These are phyloP conservation scores for Mycothermus thermophilus DNA, from an alignment of 495 filamentous ascomycete genomes.

Conservation along the genomic window DNA sequence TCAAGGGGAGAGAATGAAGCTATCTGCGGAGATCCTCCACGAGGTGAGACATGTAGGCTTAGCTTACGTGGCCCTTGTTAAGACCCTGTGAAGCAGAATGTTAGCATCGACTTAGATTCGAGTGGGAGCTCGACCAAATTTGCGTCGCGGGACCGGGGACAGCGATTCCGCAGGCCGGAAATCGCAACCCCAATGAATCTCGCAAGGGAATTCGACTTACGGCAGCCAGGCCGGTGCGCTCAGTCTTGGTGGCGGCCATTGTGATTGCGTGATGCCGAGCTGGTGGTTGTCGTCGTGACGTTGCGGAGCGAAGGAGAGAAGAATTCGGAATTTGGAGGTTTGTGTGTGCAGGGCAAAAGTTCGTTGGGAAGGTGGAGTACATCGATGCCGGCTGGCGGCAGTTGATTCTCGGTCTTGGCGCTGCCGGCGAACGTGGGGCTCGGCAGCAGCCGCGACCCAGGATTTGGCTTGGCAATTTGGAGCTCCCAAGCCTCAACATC, in stretches of 20 bases:
- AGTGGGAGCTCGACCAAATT: no score
- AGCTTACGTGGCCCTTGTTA: constrained; percentile 76
- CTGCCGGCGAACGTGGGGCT: neutral
- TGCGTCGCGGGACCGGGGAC: neutral
- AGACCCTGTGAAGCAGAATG: constrained; percentile 36
- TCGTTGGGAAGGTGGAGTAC: neutral
- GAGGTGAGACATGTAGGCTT: constrained; percentile 26
- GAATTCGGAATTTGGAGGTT: constrained; percentile 4
- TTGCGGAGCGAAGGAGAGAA: constrained; percentile 4
- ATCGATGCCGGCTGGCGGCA: neutral
- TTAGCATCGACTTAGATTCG: no score
- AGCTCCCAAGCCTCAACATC: no score
- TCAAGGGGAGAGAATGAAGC: constrained; percentile 20
- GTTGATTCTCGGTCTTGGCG: neutral
- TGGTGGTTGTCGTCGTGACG: constrained; percentile 12
- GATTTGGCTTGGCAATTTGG: no score
- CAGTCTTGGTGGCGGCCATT: constrained; percentile 13
- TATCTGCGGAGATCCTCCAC: constrained; percentile 45
- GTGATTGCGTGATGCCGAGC: constrained; percentile 11
- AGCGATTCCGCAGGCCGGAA: no score
- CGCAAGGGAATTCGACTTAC: constrained; percentile 7
- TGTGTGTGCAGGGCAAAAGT: constrained; percentile 13
- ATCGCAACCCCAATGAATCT: no score
- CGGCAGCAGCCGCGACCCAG: no score
- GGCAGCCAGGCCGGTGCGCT: constrained; percentile 10